Evolutionary conservation across 2,329 filamentous ascomycete genomes (phyloP), one percentile per base, ranked within the genome.

Genomic region (Fusarium sp.): DNA sequence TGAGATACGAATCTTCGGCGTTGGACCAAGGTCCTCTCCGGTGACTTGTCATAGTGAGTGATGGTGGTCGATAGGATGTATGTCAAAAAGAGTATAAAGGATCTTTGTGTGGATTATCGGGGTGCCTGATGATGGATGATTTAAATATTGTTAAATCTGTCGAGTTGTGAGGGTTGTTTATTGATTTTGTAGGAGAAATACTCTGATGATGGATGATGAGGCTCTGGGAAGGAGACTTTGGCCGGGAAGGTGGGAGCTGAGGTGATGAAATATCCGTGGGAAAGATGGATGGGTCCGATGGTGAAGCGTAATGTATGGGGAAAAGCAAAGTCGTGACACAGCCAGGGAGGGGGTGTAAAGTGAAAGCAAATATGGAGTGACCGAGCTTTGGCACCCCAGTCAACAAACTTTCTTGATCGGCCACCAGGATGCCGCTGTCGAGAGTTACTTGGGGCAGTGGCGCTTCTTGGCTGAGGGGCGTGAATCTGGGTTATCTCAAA

Each of bases 11-110:
- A 73, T 96, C 92, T 76, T 96, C 92, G 47, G 83, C 81, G 68
- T 88, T 87, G 61, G 91, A 90, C 92, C 92, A 96, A 55, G 92
- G 92, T 54, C 92, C 92, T 77, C 91, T 86, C 65, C 74, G 71
- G 42, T 77, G 63, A 21, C 44, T 11, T 36, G 48, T 65, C 64
- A 69, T 69, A 44, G 32, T 64, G 52, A 25, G 13, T 42, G 38
- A 39, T 39, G 14, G 29, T 10, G 31, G 23, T 45, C 17, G 39
- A 39, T 23, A 42, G 9, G 33, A 46, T 25, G 23, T 38, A 41
- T 45, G 21, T 25, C 8, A 19, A 19, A n/a, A 25, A 25, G 38
- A 31, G 39, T 36, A 9, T 14, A 32, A 19, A 19, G 31, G 33
- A 36, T 10, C 33, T n/a, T 31, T 21, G 19, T 21, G 19, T 6